Conservation (phyloP, 495 filamentous ascomycete genomes). For the Aspergillus heteromorphus region DNA sequence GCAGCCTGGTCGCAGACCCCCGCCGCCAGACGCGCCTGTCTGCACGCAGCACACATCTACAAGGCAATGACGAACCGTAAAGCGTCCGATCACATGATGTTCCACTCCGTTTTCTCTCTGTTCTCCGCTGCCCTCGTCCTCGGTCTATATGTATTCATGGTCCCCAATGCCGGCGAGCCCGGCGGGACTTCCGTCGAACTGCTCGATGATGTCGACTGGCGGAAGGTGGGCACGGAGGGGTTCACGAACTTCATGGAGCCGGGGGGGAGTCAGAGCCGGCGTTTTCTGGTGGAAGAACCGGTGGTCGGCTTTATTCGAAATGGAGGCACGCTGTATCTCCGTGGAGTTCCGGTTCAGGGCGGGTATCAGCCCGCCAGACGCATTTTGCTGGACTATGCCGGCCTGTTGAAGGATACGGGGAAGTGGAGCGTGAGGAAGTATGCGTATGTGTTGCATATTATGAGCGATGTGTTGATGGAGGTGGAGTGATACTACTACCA, state of each 20-base stretch:
- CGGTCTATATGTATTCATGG: constrained; percentile 49
- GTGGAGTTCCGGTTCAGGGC: constrained; percentile 40
- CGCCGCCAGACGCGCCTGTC: constrained; percentile 41
- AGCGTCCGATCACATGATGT: constrained; percentile 44
- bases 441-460: constrained; percentile 46
- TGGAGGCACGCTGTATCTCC: constrained; percentile 44
- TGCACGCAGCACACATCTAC: constrained; percentile 50
- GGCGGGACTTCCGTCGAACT: constrained; percentile 39
- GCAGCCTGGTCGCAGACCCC: constrained; percentile 47
- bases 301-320: constrained; percentile 48
- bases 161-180: constrained; percentile 24
- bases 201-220: constrained; percentile 47
- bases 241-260: constrained; percentile 41
- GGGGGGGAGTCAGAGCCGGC: constrained; percentile 23
- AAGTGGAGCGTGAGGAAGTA: constrained; percentile 47
- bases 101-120: constrained; percentile 42
- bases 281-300: constrained; percentile 33
- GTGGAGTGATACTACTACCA: constrained; percentile 10
- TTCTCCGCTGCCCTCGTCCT: constrained; percentile 48
- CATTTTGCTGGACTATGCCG: constrained; percentile 46
- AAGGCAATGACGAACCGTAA: constrained; percentile 46
- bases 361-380: constrained; percentile 46
- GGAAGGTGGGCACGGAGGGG: constrained; percentile 35
- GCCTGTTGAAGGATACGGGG: constrained; percentile 46
- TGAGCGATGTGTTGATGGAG: constrained; percentile 49